Percentiles rank a stretch among this genome's conserved stretches.
phyloP scores from a whole-genome alignment of 1,284 basidiomycete genomes.

The Leucoagaricus sp. region DNA sequence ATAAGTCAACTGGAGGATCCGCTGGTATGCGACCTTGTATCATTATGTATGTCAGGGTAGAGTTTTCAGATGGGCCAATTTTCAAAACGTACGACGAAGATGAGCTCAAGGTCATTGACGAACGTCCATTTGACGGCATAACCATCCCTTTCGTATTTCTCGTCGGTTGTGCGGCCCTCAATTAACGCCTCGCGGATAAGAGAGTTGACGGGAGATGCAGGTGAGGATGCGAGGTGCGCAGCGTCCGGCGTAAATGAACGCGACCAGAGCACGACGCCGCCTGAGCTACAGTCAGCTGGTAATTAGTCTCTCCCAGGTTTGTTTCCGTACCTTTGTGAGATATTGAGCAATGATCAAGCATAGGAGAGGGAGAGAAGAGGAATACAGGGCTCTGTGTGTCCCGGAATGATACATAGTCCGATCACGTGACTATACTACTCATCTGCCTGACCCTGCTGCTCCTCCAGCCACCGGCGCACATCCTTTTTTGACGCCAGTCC shows the following conservation, averaged over 20 bases:
- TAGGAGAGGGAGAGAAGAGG: conserved; percentile 30
- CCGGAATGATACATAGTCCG: background rate
- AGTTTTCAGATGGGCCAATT: background rate
- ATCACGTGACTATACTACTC: conserved; percentile 11
- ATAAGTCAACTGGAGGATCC: conserved; percentile 94
- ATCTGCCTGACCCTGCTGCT: conserved; percentile 26
- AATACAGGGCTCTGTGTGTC: background rate
- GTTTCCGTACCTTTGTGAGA: conserved; percentile 76
- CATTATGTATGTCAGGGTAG: background rate
- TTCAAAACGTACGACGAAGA: conserved; percentile 79
- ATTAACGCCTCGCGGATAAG: conserved; percentile 90
- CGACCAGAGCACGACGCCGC: conserved; percentile 92
- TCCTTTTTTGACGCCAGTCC: conserved; percentile 69
- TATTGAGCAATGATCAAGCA: conserved; percentile 90
- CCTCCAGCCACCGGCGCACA: conserved; percentile 75
- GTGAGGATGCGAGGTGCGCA: conserved; percentile 68
- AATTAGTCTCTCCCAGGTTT: background rate
- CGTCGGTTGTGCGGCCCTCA: conserved; percentile 76
- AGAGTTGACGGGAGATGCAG: conserved; percentile 86
- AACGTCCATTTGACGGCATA: conserved; percentile 93
- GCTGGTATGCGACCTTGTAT: conserved; percentile 91
- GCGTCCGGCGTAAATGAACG: conserved; percentile 89
- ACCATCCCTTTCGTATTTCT: conserved; percentile 88
- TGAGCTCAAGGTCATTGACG: conserved; percentile 90
- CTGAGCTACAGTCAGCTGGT: conserved; percentile 40